A percentile compares a stretch with the other conserved stretches of the same genome.
Evolutionary conservation across 2,329 filamentous ascomycete species (phyloP).

Genomic region (Penicillium oxalicum): DNA sequence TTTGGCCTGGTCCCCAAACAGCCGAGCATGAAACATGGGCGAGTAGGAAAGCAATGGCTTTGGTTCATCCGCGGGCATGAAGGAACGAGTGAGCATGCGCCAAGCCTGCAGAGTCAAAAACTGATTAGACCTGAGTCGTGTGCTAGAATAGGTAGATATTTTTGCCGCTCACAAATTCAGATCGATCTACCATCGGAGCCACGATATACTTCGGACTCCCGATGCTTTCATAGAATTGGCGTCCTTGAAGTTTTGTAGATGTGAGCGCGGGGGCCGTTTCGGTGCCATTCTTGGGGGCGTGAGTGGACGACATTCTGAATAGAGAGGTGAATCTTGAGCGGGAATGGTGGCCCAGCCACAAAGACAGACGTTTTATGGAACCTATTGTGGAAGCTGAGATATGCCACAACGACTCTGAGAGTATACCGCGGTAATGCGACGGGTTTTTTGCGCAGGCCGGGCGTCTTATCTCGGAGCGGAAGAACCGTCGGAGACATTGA

Average conservation of each 20-base stretch:
- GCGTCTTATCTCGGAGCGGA: slow-evolving; percentile 21
- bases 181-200: slow-evolving; percentile 97
- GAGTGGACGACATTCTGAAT: slow-evolving; percentile 26
- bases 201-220: slow-evolving; percentile 86
- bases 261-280: slow-evolving; percentile 17
- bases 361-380: slow-evolving; percentile 21
- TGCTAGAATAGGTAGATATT: background rate
- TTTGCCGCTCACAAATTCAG: slow-evolving; percentile 71
- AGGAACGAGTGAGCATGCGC: slow-evolving; percentile 93
- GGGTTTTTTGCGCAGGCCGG: slow-evolving; percentile 16
- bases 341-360: slow-evolving; percentile 22
- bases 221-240: slow-evolving; percentile 91
- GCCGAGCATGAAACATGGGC: slow-evolving; percentile 90
- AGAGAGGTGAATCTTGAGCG: slow-evolving; percentile 6
- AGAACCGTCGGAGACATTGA: slow-evolving; percentile 17
- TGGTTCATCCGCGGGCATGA: slow-evolving; percentile 63
- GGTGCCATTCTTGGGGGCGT: slow-evolving; percentile 13
- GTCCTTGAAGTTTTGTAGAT: slow-evolving; percentile 63
- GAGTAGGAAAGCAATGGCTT: slow-evolving; percentile 76
- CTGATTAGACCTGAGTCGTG: slow-evolving; percentile 5
- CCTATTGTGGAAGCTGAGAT: slow-evolving; percentile 27
- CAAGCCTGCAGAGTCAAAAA: slow-evolving; percentile 61
- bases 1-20: slow-evolving; percentile 70
- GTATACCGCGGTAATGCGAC: background rate
- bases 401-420: background rate